These are phyloP conservation scores for Trametes meyenii DNA, from an alignment of 768 basidiomycete species.

Conservation along the genomic window DNA sequence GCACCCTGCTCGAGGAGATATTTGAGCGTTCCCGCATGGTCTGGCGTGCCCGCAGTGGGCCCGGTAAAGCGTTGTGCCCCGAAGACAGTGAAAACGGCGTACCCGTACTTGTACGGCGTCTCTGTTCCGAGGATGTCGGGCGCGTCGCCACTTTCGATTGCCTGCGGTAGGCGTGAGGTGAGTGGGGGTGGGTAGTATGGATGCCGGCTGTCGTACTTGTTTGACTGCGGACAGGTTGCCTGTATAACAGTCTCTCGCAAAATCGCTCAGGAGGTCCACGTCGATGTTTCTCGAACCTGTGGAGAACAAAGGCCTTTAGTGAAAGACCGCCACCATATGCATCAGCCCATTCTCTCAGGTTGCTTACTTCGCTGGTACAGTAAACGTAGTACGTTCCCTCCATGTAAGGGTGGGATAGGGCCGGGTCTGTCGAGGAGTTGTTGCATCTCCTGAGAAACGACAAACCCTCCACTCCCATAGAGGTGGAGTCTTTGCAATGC, in stretches of 20 bases:
- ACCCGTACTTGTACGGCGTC: slow-evolving; percentile 26
- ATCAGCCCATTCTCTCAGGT: not conserved
- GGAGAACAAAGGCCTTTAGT: not conserved
- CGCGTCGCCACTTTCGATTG: slow-evolving; percentile 16
- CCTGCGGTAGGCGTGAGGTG: not conserved
- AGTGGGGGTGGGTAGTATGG: not conserved
- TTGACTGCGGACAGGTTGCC: slow-evolving; percentile 3
- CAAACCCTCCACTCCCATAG: slow-evolving; percentile 18
- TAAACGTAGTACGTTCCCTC: slow-evolving; percentile 4
- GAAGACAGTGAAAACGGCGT: slow-evolving; percentile 17
- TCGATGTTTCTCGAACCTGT: slow-evolving; percentile 1
- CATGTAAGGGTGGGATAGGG: not conserved
- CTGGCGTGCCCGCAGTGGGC: not conserved
- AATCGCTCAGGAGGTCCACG: slow-evolving; percentile 5
- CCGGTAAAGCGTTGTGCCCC: slow-evolving; percentile 24
- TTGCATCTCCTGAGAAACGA: slow-evolving; percentile 11
- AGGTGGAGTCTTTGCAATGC: not conserved
- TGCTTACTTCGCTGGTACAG: slow-evolving; percentile 15
- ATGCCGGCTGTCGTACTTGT: not conserved
- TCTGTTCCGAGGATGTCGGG: slow-evolving; percentile 25
- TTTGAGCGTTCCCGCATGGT: slow-evolving; percentile 41
- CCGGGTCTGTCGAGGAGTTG: slow-evolving; percentile 7
- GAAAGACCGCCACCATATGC: not conserved
- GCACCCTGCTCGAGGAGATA: slow-evolving; percentile 47
- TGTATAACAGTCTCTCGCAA: slow-evolving; percentile 16